Evolutionary conservation across 352 stramenopile genomes (phyloP).

Genomic region (Paralagenidium karlingii): DNA sequence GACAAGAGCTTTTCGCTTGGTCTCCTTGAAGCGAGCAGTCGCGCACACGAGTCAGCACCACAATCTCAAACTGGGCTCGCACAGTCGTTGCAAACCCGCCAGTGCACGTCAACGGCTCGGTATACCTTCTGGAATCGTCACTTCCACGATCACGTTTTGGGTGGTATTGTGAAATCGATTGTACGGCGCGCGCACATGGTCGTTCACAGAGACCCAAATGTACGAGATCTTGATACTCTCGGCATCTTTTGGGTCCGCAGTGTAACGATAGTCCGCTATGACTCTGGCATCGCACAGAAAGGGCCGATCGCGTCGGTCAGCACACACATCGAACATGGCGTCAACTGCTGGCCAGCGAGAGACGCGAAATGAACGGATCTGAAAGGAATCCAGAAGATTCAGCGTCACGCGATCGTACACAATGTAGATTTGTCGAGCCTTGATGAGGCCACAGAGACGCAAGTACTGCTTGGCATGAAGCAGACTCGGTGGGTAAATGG

Average conservation of each 20-base stretch:
- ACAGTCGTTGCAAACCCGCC: constrained; percentile 26
- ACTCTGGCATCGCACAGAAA: too few species aligned
- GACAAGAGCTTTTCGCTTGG: too few species aligned
- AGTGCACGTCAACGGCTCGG: constrained; percentile 29
- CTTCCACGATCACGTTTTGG: constrained; percentile 18
- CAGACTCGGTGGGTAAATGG: constrained; percentile 33
- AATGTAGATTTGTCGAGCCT: constrained; percentile 35
- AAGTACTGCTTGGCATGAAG: too few species aligned
- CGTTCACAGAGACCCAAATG: too few species aligned
- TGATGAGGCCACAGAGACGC: constrained; percentile 25
- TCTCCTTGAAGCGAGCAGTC: constrained; percentile 10
- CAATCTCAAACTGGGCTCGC: constrained; percentile 36
- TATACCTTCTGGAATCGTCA: constrained; percentile 38
- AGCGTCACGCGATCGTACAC: constrained; percentile 39
- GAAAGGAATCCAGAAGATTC: too few species aligned
- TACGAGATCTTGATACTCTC: too few species aligned
- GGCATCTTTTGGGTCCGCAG: too few species aligned
- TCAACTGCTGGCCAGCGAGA: too few species aligned
- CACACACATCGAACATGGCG: constrained; percentile 27
- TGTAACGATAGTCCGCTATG: too few species aligned
- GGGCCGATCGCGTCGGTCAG: constrained; percentile 33
- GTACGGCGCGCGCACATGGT: too few species aligned
- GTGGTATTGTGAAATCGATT: too few species aligned
- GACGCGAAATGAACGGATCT: too few species aligned
- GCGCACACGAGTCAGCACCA: constrained; percentile 25